These are phyloP conservation scores for Annona cherimola DNA, from an alignment of 164 flowering plant species.

Conservation along the genomic window DNA sequence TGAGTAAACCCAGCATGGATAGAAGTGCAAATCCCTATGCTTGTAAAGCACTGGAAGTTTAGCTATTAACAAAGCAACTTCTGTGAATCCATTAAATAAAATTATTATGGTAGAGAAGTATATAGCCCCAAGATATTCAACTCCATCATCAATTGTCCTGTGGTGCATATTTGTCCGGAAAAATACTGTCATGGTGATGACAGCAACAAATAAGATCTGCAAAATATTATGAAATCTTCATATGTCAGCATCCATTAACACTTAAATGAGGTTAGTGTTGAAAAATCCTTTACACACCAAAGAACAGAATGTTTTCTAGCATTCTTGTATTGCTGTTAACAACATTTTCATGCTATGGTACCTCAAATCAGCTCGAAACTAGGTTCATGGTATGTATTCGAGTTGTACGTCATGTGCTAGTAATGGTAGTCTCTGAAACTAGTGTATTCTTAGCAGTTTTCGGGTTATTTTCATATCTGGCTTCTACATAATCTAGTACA, in stretches of 20 bases:
- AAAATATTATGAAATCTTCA: slow-evolving; percentile 12
- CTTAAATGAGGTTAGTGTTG: background rate
- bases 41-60: slow-evolving; percentile 94
- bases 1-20: slow-evolving; percentile 92
- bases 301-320: background rate
- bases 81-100: slow-evolving; percentile 94
- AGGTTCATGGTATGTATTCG: background rate
- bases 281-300: background rate
- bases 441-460: background rate
- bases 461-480: background rate
- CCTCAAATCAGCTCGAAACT: background rate
- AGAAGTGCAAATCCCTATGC: slow-evolving; percentile 92
- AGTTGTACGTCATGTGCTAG: background rate
- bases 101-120: slow-evolving; percentile 82
- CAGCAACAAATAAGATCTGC: slow-evolving; percentile 86
- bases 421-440: background rate
- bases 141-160: slow-evolving; percentile 72
- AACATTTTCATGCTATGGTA: background rate
- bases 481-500: background rate
- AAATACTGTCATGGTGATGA: slow-evolving; percentile 91
- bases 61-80: slow-evolving; percentile 84
- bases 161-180: slow-evolving; percentile 78
- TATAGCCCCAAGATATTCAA: slow-evolving; percentile 75
- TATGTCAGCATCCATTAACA: slow-evolving; percentile 10
- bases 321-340: background rate